Evolutionary conservation across 495 filamentous ascomycete species (phyloP).

Genomic region (Amniculicola lignicola): DNA sequence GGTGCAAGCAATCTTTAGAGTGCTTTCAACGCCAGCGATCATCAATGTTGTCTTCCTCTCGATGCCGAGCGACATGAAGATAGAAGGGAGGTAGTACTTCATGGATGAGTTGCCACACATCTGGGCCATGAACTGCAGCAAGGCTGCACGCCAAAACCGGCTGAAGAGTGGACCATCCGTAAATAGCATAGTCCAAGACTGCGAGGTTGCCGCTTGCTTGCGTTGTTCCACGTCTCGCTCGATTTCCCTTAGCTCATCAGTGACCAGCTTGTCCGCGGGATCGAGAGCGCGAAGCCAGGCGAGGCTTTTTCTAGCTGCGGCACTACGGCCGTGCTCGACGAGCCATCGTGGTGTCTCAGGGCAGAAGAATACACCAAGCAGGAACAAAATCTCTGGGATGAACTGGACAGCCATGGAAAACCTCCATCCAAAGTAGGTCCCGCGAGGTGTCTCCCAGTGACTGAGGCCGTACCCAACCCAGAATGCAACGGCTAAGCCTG

Average conservation of each 20-base stretch:
- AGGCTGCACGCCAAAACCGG: constrained; percentile 39
- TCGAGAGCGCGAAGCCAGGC: constrained; percentile 43
- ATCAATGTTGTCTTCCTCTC: constrained; percentile 46
- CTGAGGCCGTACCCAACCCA: constrained; percentile 41
- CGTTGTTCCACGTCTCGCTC: constrained; percentile 21
- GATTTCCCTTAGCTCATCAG: constrained; percentile 23
- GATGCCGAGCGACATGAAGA: constrained; percentile 49
- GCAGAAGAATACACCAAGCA: constrained; percentile 48
- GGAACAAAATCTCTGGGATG: constrained; percentile 47
- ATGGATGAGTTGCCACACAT: constrained; percentile 55
- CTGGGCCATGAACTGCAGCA: constrained; percentile 55
- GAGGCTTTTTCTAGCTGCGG: constrained; percentile 42
- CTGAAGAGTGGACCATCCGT: constrained; percentile 29
- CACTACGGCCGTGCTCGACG: constrained; percentile 45
- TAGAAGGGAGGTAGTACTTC: constrained; percentile 54
- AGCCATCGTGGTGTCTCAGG: constrained; percentile 51
- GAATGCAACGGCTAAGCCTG: constrained; percentile 51
- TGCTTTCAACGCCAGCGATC: constrained; percentile 51
- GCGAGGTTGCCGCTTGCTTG: constrained; percentile 5
- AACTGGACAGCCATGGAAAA: constrained; percentile 47
- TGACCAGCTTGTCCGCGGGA: constrained; percentile 9
- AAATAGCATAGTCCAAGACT: constrained; percentile 29
- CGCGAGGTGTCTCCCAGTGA: constrained; percentile 29
- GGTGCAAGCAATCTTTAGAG: constrained; percentile 51
- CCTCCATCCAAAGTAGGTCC: constrained; percentile 42